Base-by-base conservation (phyloP, 495 filamentous ascomycete species). In the Delitschia confertaspora region DNA sequence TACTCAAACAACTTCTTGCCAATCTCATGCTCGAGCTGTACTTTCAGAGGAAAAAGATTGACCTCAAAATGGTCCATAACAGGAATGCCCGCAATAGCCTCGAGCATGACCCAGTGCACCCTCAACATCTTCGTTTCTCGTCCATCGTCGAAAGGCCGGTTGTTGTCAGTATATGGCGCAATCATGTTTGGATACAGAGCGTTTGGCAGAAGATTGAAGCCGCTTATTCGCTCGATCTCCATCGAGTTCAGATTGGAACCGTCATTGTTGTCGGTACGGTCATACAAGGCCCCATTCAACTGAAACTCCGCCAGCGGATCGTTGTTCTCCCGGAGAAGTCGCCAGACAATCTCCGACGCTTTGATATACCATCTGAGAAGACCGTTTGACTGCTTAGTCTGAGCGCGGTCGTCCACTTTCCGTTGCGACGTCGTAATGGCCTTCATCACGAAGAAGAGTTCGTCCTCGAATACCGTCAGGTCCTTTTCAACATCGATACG, bases 391-490 rank as follows among this genome's bases (percentile, higher is more conserved):
- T 83, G 74, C 2, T 73, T 74, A 47, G 64, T 56, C 38, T 76
- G 64, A 19, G 61, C 62, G 5, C 75, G 72, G 34, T 85, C 87
- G 42, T 93, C 84, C 33, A 77, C 76, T 57, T 87, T 89, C 43
- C 88, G 68, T 59, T 99, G 91, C 6, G 88, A 88, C 2, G 88
- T 89, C 0, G 89, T 99, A 62, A 99, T 96, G 16, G 91, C 91
- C 55, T 99, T 95, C 93, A 96, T 95, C 73, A 96, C 82, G 68
- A 99, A 99, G 69, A 99, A 99, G 24, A 99, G 66, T 64, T 99
- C 93, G 57, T 99, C 93, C 58, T 96, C 93, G 57, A 83, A 95
- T 35, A 73, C 76, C 13, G 83, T 73, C 40, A 99, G 69, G 57
- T 99, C 91, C 30, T 83, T 79, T 55, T 96, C 91, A 18, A 99